These are phyloP conservation scores for Parmelia sp. DNA, from an alignment of 495 filamentous ascomycete species.

Conservation along the genomic window DNA sequence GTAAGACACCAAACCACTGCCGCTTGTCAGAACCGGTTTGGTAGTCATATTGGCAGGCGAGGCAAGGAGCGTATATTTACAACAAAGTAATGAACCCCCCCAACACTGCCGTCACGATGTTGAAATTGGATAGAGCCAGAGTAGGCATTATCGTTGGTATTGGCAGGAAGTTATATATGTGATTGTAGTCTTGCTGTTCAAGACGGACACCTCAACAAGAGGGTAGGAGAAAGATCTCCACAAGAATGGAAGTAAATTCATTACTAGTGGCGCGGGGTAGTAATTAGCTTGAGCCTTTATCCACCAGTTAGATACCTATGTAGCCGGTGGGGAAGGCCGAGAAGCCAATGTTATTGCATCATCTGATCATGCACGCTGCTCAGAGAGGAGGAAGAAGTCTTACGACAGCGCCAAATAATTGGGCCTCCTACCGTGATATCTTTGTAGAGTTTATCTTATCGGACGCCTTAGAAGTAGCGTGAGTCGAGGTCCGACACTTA, in stretches of 20 bases:
- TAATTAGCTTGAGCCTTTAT: not conserved
- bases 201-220: not conserved
- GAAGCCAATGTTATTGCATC: conserved; percentile 11
- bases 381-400: not conserved
- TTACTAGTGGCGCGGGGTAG: not conserved
- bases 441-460: not conserved
- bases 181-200: not conserved
- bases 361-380: not conserved
- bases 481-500: too few relatives aligned
- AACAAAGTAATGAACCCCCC: conserved; percentile 87
- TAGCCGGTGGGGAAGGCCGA: not conserved
- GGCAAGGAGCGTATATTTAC: not conserved
- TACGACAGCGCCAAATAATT: too few relatives aligned
- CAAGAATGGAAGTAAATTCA: not conserved
- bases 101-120: conserved; percentile 70
- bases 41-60: not conserved
- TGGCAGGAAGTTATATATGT: not conserved
- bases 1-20: conserved; percentile 70
- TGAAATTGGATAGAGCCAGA: conserved; percentile 74
- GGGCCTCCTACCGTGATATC: too few relatives aligned
- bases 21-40: not conserved
- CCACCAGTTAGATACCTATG: not conserved
- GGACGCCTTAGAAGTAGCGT: too few relatives aligned
- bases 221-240: not conserved
- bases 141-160: conserved; percentile 59